phyloP scores from a whole-genome alignment of 2,329 filamentous ascomycete genomes.

The Juglanconis sp. region DNA sequence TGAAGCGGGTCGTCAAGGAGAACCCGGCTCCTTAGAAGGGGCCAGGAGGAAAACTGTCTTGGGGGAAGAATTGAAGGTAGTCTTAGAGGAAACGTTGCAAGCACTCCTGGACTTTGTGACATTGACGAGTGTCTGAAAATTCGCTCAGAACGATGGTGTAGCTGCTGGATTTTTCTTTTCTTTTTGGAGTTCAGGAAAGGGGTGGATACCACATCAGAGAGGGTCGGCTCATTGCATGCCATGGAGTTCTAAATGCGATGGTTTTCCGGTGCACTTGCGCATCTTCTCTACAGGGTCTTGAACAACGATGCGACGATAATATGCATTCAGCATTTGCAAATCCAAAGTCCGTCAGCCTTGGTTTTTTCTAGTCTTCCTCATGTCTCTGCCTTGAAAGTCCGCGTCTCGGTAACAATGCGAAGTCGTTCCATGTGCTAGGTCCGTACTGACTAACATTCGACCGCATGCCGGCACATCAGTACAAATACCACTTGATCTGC shows the following conservation, averaged over 20 bases:
- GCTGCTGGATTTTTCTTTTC: background rate
- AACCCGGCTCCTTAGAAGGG: constrained; percentile 69
- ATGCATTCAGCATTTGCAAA: background rate
- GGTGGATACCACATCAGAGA: constrained; percentile 4
- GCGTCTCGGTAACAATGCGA: too few species aligned
- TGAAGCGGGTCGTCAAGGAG: constrained; percentile 82
- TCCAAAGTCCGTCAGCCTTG: background rate
- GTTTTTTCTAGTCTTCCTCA: background rate
- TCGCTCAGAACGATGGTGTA: background rate
- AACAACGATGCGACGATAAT: constrained; percentile 1
- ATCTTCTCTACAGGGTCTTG: background rate
- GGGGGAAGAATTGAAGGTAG: background rate
- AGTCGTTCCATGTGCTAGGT: too few species aligned
- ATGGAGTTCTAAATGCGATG: constrained; percentile 14
- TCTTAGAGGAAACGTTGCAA: background rate
- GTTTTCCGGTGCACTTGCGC: constrained; percentile 9
- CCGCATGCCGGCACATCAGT: too few species aligned
- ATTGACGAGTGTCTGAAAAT: background rate
- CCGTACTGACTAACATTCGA: background rate
- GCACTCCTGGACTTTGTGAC: background rate
- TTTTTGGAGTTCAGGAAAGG: constrained; percentile 15
- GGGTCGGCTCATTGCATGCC: constrained; percentile 15
- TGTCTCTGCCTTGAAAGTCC: too few species aligned
- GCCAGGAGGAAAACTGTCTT: background rate
- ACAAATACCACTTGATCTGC: background rate